A percentile compares a stretch with the other conserved stretches of the same genome.
These are phyloP conservation scores for Phycomyces blakesleeanus DNA, from an alignment of 192 early-diverging fungal genomes.

Conservation along the genomic window DNA sequence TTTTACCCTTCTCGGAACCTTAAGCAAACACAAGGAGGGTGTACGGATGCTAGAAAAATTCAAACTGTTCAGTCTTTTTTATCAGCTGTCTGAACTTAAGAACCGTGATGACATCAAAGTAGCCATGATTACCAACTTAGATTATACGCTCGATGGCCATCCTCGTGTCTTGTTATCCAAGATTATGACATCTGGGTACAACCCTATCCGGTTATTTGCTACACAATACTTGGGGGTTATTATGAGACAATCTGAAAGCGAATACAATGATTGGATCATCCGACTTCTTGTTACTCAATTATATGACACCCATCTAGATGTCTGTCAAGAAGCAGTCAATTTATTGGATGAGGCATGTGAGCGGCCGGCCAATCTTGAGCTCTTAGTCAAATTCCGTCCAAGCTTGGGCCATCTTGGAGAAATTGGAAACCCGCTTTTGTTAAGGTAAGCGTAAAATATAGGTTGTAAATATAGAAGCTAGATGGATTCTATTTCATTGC, in stretches of 20 bases:
- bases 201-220: slow-evolving; percentile 71
- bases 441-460: slow-evolving; percentile 36
- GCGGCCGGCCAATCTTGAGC: slow-evolving; percentile 60
- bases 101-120: slow-evolving; percentile 77
- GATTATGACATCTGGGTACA: slow-evolving; percentile 81
- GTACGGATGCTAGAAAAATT: slow-evolving; percentile 66
- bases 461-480: no score
- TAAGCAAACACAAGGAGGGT: slow-evolving; percentile 63
- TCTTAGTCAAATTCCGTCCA: slow-evolving; percentile 65
- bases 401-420: slow-evolving; percentile 72
- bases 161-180: slow-evolving; percentile 76
- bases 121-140: slow-evolving; percentile 64
- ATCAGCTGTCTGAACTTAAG: slow-evolving; percentile 71
- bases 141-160: slow-evolving; percentile 80
- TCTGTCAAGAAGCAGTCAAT: slow-evolving; percentile 64
- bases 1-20: slow-evolving; percentile 68
- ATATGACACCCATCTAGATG: slow-evolving; percentile 72
- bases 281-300: slow-evolving; percentile 67
- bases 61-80: slow-evolving; percentile 76
- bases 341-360: slow-evolving; percentile 70
- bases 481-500: no score
- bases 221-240: slow-evolving; percentile 69
- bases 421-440: slow-evolving; percentile 61
- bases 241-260: slow-evolving; percentile 50
- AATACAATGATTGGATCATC: slow-evolving; percentile 71